Evolutionary conservation across 441 rosid species (phyloP).

Genomic region (Dalechampia spathulata): DNA sequence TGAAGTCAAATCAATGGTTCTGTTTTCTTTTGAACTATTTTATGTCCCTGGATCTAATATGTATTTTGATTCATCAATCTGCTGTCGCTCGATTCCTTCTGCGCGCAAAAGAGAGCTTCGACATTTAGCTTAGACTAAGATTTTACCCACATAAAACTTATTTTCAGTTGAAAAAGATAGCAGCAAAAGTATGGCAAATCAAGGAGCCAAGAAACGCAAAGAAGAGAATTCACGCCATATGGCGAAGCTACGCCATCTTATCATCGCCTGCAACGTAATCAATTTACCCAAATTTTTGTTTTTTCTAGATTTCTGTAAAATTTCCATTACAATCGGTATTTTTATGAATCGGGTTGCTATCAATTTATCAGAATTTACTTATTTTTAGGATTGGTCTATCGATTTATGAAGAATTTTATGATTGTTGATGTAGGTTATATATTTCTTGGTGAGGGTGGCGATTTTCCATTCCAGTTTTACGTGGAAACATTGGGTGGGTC

Average conservation of each 20-base stretch:
- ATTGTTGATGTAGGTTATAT: constrained; percentile 41
- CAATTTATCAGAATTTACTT: neutral
- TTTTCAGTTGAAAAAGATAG: neutral
- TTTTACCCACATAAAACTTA: neutral
- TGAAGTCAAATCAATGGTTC: neutral
- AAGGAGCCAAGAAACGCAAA: constrained; percentile 88
- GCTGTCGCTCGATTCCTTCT: too few species aligned
- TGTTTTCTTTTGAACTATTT: too few species aligned
- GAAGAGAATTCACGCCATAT: constrained; percentile 81
- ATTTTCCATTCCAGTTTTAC: constrained; percentile 56
- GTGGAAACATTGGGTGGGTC: constrained; percentile 81
- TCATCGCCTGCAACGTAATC: constrained; percentile 67
- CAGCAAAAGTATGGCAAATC: constrained; percentile 54
- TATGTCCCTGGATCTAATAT: too few species aligned
- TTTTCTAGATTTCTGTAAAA: neutral
- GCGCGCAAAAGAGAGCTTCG: too few species aligned
- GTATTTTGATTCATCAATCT: too few species aligned
- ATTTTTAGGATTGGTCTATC: neutral
- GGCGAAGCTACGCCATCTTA: constrained; percentile 48
- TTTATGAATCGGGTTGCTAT: neutral
- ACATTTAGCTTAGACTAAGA: too few species aligned
- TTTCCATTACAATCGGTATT: neutral
- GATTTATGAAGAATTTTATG: neutral
- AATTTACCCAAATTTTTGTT: neutral
- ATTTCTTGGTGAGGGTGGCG: constrained; percentile 57